These are phyloP conservation scores for Mycena filopes DNA, from an alignment of 768 basidiomycete species.

Conservation along the genomic window DNA sequence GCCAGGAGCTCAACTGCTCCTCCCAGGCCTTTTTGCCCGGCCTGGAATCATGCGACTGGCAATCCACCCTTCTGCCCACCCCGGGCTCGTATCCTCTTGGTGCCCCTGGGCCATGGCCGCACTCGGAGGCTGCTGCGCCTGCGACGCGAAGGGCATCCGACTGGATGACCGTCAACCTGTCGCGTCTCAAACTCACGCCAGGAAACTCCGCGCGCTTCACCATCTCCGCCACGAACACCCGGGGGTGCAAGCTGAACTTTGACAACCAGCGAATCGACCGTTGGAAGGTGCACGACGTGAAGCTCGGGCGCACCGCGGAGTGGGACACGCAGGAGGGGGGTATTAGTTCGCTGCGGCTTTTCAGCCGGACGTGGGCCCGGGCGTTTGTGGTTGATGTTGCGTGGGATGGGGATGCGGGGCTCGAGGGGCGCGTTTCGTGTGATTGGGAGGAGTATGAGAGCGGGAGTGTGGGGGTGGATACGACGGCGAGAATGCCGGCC, in stretches of 20 bases:
- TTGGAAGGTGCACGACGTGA: constrained; percentile 52
- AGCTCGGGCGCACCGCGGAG: constrained; percentile 51
- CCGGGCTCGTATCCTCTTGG: constrained; percentile 41
- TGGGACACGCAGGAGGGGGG: constrained; percentile 39
- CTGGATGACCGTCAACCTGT: constrained; percentile 59
- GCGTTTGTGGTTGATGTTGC: constrained; percentile 63
- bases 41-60: constrained; percentile 61
- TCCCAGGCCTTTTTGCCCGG: constrained; percentile 39
- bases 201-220: constrained; percentile 56
- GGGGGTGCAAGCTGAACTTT: constrained; percentile 71
- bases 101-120: too few species aligned
- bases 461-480: constrained; percentile 58
- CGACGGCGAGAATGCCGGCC: constrained; percentile 68
- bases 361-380: constrained; percentile 69
- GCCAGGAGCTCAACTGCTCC: constrained; percentile 46
- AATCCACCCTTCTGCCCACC: constrained; percentile 48
- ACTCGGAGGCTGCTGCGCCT: background rate
- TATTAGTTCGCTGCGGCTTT: constrained; percentile 60
- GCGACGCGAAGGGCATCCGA: background rate
- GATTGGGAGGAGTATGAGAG: constrained; percentile 78
- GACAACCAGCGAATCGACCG: constrained; percentile 54
- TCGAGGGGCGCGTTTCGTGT: constrained; percentile 63
- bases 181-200: constrained; percentile 46
- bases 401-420: constrained; percentile 48
- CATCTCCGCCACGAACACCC: constrained; percentile 68